Base-by-base conservation (phyloP, 805 yeast species). In the Lipomyces yamadae region DNA sequence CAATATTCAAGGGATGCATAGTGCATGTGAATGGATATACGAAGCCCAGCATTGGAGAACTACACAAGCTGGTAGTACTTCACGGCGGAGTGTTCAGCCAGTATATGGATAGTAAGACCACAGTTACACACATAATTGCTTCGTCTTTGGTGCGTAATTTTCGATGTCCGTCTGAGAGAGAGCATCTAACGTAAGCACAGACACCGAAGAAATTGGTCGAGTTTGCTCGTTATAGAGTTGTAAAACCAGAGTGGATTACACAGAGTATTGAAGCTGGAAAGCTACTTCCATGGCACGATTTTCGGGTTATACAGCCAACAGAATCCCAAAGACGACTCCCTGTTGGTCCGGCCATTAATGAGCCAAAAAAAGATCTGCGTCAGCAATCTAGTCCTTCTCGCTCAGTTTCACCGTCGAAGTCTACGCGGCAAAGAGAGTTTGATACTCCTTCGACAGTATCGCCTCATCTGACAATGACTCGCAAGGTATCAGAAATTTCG, bases 21-120 rank as follows among this genome's bases (percentile, higher is more conserved):
- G 82, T 94, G 3, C 87, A 89, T 76, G 92, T 94, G n/a, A 93
- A 92, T 73, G 99, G 99, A 0, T 86, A 89, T 73, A 94, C 98
- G 0, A 79, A 78, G 2, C 98, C 98, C 0, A 86, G 93, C n/a
- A 83, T 92, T 15, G 78, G 84, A 54, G 88, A 86, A 67, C 78
- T 95, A 37, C 94, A 90, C 73, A 83, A 87, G 63, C 72, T 91
- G 71, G 87, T 94, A 1, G 85, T 90, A 1, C 71, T 86, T 8
- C 84, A 93, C 76, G 98, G 98, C 0, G 99, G 99, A 0, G 82
- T 79, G 61, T 91, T 90, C 68, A 74, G 88, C 30, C 89, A 88
- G 68, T 87, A 85, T 77, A 76, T 94, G 54, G 81, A 85, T 3
- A 86, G 88, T 4, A 93, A 93, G 75, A 83, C 89, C 2, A 81